A percentile compares a stretch with the other conserved stretches of the same genome.
Conservation (phyloP, 371 early-diverging fungal species). For the Mucor indicus region DNA sequence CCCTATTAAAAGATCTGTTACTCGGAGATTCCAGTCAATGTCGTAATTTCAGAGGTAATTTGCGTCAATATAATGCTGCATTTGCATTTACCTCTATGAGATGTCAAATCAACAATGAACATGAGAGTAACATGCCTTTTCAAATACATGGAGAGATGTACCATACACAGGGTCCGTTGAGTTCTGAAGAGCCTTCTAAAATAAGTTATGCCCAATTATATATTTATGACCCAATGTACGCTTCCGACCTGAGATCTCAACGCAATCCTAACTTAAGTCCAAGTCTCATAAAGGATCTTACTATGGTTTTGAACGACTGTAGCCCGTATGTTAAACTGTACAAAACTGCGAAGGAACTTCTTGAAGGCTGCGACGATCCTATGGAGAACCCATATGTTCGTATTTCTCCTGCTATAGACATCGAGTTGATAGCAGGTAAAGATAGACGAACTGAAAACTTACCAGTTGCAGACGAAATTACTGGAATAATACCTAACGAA, state of each 20-base stretch:
- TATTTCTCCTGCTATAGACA: no score
- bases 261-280: background rate
- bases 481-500: no score
- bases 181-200: background rate
- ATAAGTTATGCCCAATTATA: background rate
- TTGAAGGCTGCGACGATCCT: no score
- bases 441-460: background rate
- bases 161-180: background rate
- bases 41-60: background rate
- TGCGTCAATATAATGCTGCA: background rate
- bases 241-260: background rate
- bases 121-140: constrained; percentile 1
- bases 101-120: background rate
- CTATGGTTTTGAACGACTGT: background rate
- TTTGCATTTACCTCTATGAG: constrained; percentile 5
- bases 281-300: background rate
- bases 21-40: background rate
- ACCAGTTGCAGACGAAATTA: background rate
- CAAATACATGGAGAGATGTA: constrained; percentile 6
- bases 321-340: background rate
- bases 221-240: background rate
- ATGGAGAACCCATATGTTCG: background rate
- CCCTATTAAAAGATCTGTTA: background rate
- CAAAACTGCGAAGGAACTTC: background rate
- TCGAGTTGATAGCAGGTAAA: no score